phyloP scores from a whole-genome alignment of 306 rosid genomes.

The Acacia melanoxylon region DNA sequence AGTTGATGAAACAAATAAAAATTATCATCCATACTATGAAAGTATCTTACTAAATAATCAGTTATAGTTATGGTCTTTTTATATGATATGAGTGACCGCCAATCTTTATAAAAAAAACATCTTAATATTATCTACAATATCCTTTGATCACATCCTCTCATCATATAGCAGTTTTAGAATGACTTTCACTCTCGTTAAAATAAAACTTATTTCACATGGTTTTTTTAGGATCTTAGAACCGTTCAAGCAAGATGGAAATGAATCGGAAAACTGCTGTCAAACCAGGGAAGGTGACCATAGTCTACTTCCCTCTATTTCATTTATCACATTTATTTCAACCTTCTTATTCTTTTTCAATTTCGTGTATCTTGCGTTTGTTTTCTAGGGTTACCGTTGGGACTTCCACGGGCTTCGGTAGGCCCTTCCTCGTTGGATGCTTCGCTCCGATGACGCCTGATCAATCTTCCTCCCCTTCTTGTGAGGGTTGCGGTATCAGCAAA shows the following conservation, averaged over 20 bases:
- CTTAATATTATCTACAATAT: no score
- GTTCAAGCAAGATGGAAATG: not conserved
- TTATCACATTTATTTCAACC: not conserved
- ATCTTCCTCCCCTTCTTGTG: constrained; percentile 29
- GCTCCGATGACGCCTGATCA: constrained; percentile 39
- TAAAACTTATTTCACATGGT: no score
- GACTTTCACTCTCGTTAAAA: no score
- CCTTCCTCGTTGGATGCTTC: constrained; percentile 23
- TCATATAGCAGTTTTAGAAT: no score
- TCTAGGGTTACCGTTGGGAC: constrained; percentile 51
- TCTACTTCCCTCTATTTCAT: not conserved
- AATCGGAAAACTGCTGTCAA: not conserved
- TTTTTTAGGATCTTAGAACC: not conserved
- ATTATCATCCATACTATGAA: no score
- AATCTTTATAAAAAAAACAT: no score
- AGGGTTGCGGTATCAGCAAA: constrained; percentile 43
- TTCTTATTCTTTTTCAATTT: not conserved
- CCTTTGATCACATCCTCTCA: no score
- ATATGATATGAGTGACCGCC: no score
- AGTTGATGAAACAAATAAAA: no score
- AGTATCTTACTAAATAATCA: no score
- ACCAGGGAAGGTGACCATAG: not conserved
- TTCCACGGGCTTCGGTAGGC: constrained; percentile 6
- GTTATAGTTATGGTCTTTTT: no score
- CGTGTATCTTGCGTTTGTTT: not conserved